Percentiles rank a stretch among this genome's conserved stretches.
phyloP scores from a whole-genome alignment of 1,139 yeast species.

The Candida mesenterica region DNA sequence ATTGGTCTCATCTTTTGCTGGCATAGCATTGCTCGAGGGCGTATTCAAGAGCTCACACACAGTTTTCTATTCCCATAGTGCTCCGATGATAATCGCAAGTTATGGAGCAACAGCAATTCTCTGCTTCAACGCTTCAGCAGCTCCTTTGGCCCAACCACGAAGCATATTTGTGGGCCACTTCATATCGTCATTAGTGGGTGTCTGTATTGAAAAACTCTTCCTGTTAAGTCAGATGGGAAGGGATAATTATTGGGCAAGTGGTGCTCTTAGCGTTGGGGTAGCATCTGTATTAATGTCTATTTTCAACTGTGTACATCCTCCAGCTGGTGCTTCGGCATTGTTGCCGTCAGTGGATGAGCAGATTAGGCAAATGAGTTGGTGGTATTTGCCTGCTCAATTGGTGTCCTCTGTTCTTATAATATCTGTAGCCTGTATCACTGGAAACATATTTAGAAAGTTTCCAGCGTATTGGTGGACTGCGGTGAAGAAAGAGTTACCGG shows the following conservation, averaged over 20 bases:
- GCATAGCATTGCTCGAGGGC: constrained; percentile 51
- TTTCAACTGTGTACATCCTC: constrained; percentile 65
- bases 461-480: constrained; percentile 70
- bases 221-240: constrained; percentile 36
- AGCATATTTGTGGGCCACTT: constrained; percentile 59
- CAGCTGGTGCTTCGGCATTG: constrained; percentile 72
- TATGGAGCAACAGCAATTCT: constrained; percentile 68
- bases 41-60: constrained; percentile 43
- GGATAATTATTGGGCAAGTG: constrained; percentile 57
- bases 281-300: constrained; percentile 59
- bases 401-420: constrained; percentile 51
- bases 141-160: constrained; percentile 70
- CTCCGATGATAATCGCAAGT: constrained; percentile 59
- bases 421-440: constrained; percentile 52
- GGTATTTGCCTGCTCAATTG: constrained; percentile 60
- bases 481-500: constrained; percentile 8
- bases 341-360: constrained; percentile 52
- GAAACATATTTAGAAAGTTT: constrained; percentile 54
- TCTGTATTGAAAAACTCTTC: constrained; percentile 56
- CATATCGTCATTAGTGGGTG: constrained; percentile 52
- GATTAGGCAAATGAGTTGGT: constrained; percentile 60
- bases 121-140: constrained; percentile 53
- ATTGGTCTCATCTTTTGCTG: constrained; percentile 49
- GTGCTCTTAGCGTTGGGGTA: constrained; percentile 58
- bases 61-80: constrained; percentile 41